phyloP scores from a whole-genome alignment of 352 stramenopile species.

The Phytophthora constricta region DNA sequence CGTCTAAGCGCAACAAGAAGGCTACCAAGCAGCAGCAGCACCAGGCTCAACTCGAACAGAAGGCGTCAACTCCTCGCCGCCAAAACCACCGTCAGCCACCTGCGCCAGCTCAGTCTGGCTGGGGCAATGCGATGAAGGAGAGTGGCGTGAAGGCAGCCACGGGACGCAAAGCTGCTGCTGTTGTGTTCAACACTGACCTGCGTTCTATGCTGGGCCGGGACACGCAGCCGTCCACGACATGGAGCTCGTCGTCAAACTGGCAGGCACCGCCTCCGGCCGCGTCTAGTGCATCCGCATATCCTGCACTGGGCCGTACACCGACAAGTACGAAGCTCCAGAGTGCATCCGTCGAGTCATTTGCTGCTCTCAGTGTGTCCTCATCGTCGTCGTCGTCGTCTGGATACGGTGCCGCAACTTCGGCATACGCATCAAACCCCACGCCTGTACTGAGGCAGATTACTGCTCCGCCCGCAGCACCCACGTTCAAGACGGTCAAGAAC shows the following conservation, averaged over 20 bases:
- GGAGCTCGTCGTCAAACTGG: constrained; percentile 65
- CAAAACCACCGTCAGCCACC: constrained; percentile 42
- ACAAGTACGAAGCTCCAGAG: constrained; percentile 71
- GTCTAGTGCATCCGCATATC: constrained; percentile 26
- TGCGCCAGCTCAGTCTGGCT: constrained; percentile 55
- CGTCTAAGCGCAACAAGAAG: constrained; percentile 59
- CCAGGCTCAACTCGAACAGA: constrained; percentile 31
- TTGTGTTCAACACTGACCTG: constrained; percentile 70
- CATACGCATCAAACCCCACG: constrained; percentile 41
- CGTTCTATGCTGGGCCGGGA: constrained; percentile 50
- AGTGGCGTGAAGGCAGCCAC: constrained; percentile 46
- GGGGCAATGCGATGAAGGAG: constrained; percentile 76
- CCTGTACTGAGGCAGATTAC: constrained; percentile 34
- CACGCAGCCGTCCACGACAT: constrained; percentile 43
- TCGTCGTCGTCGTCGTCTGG: constrained; percentile 35
- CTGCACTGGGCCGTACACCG: constrained; percentile 35
- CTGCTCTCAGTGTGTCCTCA: constrained; percentile 44
- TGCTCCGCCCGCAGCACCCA: constrained; percentile 25
- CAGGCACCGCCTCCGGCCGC: constrained; percentile 38
- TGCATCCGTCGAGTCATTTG: constrained; percentile 59
- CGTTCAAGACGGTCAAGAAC: constrained; percentile 62
- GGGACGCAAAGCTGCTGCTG: constrained; percentile 44
- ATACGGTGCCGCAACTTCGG: constrained; percentile 41
- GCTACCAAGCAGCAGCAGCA: constrained; percentile 29
- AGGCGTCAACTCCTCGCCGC: constrained; percentile 15